Conservation (phyloP, 345 rosid species). For the Linum usitatissimum region DNA sequence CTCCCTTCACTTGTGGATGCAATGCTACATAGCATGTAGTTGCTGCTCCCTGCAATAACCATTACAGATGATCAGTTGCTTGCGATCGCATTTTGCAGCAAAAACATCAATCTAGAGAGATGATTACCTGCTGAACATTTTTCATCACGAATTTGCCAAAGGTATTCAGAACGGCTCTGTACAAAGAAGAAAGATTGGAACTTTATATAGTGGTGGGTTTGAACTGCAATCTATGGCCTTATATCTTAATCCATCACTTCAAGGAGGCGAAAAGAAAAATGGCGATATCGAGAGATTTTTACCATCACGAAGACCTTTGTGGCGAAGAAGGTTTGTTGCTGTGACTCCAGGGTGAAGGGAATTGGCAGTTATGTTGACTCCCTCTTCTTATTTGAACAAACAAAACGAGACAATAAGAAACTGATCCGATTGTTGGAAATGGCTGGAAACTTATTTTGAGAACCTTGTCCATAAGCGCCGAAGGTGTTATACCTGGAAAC, state of each 20-base stretch:
- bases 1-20: slow-evolving; percentile 49
- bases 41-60: slow-evolving; percentile 29
- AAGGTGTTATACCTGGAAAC: slow-evolving; percentile 34
- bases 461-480: slow-evolving; percentile 46
- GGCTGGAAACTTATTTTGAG: neutral
- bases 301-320: slow-evolving; percentile 21
- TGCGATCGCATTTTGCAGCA: neutral
- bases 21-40: slow-evolving; percentile 29
- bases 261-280: neutral
- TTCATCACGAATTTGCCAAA: neutral
- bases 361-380: slow-evolving; percentile 7
- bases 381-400: slow-evolving; percentile 40
- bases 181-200: neutral
- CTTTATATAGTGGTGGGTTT: neutral
- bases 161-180: neutral
- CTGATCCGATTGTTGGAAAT: neutral
- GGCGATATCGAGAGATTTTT: slow-evolving; percentile 20
- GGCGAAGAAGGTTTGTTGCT: slow-evolving; percentile 42
- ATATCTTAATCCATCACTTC: neutral
- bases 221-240: neutral
- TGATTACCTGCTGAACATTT: slow-evolving; percentile 5
- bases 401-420: neutral
- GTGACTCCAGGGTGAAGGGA: slow-evolving; percentile 69
- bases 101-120: neutral
- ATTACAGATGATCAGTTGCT: neutral